phyloP scores from a whole-genome alignment of 371 early-diverging fungal genomes.

The Saksenaea oblongispora region DNA sequence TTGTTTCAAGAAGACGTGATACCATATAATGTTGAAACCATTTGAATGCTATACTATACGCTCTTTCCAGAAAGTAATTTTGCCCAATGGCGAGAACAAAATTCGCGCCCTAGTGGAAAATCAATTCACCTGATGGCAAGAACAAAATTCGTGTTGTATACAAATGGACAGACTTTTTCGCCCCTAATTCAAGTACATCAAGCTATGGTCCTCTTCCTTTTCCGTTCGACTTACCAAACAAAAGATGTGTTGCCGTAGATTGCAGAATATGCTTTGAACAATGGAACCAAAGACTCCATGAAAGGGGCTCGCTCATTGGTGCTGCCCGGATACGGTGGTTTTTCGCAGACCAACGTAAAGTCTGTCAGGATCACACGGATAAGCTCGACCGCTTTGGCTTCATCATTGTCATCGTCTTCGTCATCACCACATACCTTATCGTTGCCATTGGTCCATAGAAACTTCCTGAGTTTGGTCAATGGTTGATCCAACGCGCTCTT shows the following conservation, averaged over 20 bases:
- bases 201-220: constrained; percentile 1
- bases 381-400: constrained; percentile 7
- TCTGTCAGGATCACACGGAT: constrained; percentile 9
- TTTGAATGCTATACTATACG: no score
- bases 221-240: constrained; percentile 50
- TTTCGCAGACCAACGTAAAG: constrained; percentile 10
- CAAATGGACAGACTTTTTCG: constrained; percentile 10
- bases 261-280: constrained; percentile 65
- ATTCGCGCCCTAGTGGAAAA: no score
- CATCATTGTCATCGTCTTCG: constrained; percentile 1
- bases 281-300: constrained; percentile 58
- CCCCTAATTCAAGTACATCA: constrained; percentile 6
- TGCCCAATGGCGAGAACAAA: no score
- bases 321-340: constrained; percentile 5
- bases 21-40: no score
- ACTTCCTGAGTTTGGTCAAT: constrained; percentile 1
- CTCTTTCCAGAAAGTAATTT: no score
- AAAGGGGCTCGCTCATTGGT: constrained; percentile 9
- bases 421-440: background rate
- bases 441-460: constrained; percentile 5
- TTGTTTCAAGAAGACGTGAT: no score
- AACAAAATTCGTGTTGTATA: no score
- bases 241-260: constrained; percentile 53
- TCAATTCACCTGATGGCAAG: no score
- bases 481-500: constrained; percentile 9